Percentiles rank a stretch among this genome's conserved stretches.
Conservation (phyloP, 179 eudicot genomes). For the Heliamphora pulchella region DNA sequence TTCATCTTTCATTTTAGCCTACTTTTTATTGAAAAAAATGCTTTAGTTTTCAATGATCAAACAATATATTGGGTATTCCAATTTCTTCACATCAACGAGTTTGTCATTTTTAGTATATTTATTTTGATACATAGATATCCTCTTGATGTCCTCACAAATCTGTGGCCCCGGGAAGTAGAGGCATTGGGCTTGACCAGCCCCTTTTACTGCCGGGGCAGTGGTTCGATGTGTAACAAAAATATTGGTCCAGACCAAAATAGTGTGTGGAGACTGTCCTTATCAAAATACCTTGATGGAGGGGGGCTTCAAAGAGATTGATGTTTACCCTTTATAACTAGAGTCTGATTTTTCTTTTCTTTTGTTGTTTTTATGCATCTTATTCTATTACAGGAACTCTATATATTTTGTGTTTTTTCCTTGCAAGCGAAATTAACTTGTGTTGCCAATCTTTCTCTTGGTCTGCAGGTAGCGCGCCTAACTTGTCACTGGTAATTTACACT, state of each 20-base stretch:
- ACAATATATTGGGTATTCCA: neutral
- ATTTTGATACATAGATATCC: too few relatives aligned
- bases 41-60: neutral
- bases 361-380: neutral
- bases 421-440: neutral
- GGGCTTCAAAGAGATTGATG: neutral
- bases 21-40: neutral
- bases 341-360: neutral
- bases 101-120: too few relatives aligned
- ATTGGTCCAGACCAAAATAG: neutral
- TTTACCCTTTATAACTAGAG: neutral
- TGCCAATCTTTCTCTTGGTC: neutral
- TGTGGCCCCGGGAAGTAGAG: neutral
- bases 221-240: neutral
- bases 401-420: neutral
- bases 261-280: neutral
- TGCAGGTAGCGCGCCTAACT: constrained; percentile 36
- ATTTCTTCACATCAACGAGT: neutral
- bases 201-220: neutral
- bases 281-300: neutral
- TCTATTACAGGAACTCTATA: neutral
- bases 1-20: too few relatives aligned
- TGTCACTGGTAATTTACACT: constrained; percentile 33
- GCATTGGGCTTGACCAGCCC: neutral
- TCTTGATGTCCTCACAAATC: neutral